A percentile compares a stretch with the other conserved stretches of the same genome.
Conservation (phyloP, 2,329 filamentous ascomycete genomes). For the Colletotrichum godetiae region DNA sequence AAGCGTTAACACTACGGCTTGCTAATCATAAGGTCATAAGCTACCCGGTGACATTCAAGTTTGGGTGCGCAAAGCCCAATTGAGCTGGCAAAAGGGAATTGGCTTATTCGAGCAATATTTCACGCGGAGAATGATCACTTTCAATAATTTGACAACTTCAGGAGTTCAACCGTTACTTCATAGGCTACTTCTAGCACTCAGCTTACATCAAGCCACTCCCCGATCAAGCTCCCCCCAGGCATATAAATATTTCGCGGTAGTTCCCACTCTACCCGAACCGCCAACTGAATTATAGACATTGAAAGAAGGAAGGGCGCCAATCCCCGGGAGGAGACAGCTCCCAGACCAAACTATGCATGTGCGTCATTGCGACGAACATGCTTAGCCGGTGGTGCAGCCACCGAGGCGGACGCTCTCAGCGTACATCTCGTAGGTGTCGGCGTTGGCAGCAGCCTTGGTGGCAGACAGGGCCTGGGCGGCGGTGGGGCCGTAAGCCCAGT, state of each 20-base stretch:
- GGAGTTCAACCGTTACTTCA: not conserved
- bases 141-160: not conserved
- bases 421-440: slow-evolving; percentile 35
- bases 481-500: slow-evolving; percentile 23
- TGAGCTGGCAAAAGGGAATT: too few relatives aligned
- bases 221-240: not conserved
- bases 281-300: not conserved
- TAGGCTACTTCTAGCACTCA: not conserved
- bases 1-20: too few relatives aligned
- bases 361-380: not conserved
- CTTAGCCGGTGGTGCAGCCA: slow-evolving; percentile 29
- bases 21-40: too few relatives aligned
- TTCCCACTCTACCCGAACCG: not conserved
- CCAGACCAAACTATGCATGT: not conserved
- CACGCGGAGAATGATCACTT: not conserved
- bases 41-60: too few relatives aligned
- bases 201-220: not conserved
- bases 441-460: slow-evolving; percentile 24
- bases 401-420: slow-evolving; percentile 32
- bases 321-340: not conserved
- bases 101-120: not conserved
- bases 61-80: too few relatives aligned
- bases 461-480: slow-evolving; percentile 29
- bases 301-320: not conserved
- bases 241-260: not conserved